Base-by-base conservation (phyloP, 805 yeast species). In the Starmerella davenportii region DNA sequence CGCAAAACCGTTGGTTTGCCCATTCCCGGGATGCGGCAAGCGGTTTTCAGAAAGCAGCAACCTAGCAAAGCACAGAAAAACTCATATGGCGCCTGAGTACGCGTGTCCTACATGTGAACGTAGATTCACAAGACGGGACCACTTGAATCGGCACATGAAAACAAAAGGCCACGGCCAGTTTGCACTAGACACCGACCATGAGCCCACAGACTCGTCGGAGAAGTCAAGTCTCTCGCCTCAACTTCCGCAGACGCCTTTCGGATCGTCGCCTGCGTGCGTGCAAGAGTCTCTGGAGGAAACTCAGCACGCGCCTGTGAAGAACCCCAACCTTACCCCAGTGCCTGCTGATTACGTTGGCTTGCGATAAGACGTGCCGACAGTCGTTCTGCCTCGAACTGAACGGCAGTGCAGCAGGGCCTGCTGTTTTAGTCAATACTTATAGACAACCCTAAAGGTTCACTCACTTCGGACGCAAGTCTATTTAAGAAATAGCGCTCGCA, bases 1-100 rank as follows among this genome's bases (percentile, higher is more conserved):
- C 2, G 87, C 78, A 43, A 81, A 78, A 56, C 95, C 95, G 2
- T 61, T 87, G 47, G 62, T 58, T 25, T 87, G 96, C 57, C 75
- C 74, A 45, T 69, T 70, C 58, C 81, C 80, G 0, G 76, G 79
- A 1, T 87, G 98, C 55, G 76, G 72, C 15, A 84, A 80, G 55
- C 58, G 80, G 38, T 87, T 87, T 53, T 76, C 87, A 43, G 96
- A 90, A 56, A 74, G 87, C 35, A 77, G 93, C 15, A 90, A 87
- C 55, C 62, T 87, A 49, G 75, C 79, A 17, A 87, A 87, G 51
- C 98, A 87, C 56, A 68, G 81, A 74, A 77, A 70, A 52, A 77
- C 74, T 1, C 98, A 87, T 55, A 59, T 62, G 31, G 50, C 46
- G 14, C 46, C 40, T 9, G 34, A 41, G 32, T 40, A 42, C 38